Evolutionary conservation across 2,329 filamentous ascomycete species (phyloP).

Genomic region (Paecilomyces variotii): DNA sequence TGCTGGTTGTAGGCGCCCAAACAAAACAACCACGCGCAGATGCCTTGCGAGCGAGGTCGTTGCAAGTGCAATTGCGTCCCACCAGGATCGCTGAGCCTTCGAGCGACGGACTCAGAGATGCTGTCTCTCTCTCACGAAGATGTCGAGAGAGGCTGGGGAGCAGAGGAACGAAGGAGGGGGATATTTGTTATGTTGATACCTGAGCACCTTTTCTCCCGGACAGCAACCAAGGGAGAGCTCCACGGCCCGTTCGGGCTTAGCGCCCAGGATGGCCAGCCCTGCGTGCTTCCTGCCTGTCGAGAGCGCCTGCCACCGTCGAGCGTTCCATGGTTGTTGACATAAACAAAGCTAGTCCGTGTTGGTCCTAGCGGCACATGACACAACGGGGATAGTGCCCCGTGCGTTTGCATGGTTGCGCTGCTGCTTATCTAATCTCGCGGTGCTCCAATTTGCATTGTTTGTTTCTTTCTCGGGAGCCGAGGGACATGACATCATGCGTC

Average conservation of each 20-base stretch:
- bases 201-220: not conserved
- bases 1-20: not conserved
- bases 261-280: not conserved
- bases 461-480: not conserved
- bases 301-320: not conserved
- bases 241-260: not conserved
- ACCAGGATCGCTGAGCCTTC: not conserved
- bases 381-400: conserved; percentile 1
- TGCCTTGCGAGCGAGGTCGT: not conserved
- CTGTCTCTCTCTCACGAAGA: not conserved
- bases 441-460: conserved; percentile 11
- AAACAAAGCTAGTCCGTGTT: conserved; percentile 13
- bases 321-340: conserved; percentile 1
- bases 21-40: conserved; percentile 1
- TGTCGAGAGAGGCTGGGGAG: not conserved
- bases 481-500: conserved; percentile 19
- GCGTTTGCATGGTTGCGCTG: not conserved
- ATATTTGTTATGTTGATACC: not conserved
- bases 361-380: conserved; percentile 1
- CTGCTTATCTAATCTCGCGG: not conserved
- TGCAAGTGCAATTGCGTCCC: not conserved
- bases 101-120: not conserved
- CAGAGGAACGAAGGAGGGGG: not conserved
- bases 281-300: not conserved
- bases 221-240: not conserved